phyloP scores from a whole-genome alignment of 495 filamentous ascomycete genomes.

The Aspergillus coremiiformis region DNA sequence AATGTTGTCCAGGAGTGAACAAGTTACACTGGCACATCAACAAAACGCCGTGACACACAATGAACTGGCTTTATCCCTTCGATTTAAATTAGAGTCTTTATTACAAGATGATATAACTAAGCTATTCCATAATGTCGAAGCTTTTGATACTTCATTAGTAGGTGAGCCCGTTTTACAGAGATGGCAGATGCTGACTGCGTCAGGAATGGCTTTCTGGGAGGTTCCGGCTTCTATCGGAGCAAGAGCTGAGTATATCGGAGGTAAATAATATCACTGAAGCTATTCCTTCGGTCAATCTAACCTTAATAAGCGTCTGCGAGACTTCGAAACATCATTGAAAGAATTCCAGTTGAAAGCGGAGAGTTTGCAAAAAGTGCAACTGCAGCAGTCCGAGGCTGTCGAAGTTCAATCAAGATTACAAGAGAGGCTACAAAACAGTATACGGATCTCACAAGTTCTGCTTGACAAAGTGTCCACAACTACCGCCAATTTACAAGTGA shows the following conservation, averaged over 20 bases:
- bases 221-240: conserved; percentile 24
- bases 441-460: conserved; percentile 32
- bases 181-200: conserved; percentile 1
- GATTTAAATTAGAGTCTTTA: conserved; percentile 20
- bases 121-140: conserved; percentile 26
- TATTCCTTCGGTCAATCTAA: conserved; percentile 11
- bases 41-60: conserved; percentile 20
- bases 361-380: conserved; percentile 31
- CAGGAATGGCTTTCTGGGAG: conserved; percentile 29
- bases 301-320: conserved; percentile 26
- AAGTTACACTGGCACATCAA: conserved; percentile 19
- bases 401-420: conserved; percentile 29
- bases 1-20: conserved; percentile 18
- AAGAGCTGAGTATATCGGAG: conserved; percentile 27
- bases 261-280: conserved; percentile 13
- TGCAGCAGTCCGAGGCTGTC: conserved; percentile 28
- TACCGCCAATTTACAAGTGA: conserved; percentile 34
- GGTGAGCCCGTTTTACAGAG: background rate
- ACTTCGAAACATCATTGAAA: conserved; percentile 30
- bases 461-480: conserved; percentile 30
- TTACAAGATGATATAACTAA: conserved; percentile 19
- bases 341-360: conserved; percentile 29
- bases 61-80: conserved; percentile 26
- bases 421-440: conserved; percentile 25
- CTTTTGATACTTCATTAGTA: conserved; percentile 29